These are phyloP conservation scores for Coniella vitis DNA, from an alignment of 2,329 filamentous ascomycete genomes.

Conservation along the genomic window DNA sequence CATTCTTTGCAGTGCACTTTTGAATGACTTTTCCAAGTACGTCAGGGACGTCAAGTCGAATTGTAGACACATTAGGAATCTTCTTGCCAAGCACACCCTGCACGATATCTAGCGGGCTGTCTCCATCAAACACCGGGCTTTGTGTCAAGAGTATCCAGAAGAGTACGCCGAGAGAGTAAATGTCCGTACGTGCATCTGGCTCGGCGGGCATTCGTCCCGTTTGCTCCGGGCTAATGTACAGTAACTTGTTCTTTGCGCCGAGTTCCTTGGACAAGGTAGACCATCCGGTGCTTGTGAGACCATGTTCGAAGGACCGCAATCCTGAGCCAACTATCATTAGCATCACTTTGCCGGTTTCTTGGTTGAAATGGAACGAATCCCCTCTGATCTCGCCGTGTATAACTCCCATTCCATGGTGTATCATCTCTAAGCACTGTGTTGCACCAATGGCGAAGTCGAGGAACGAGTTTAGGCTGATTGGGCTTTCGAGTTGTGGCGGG, in stretches of 20 bases:
- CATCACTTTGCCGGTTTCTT: slow-evolving; percentile 63
- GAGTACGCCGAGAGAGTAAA: slow-evolving; percentile 83
- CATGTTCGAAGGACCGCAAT: slow-evolving; percentile 81
- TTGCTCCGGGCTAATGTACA: slow-evolving; percentile 91
- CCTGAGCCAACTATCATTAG: slow-evolving; percentile 83
- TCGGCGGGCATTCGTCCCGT: slow-evolving; percentile 89
- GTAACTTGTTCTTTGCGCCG: slow-evolving; percentile 80
- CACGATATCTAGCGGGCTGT: slow-evolving; percentile 80
- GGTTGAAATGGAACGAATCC: slow-evolving; percentile 84
- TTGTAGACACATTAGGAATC: slow-evolving; percentile 67
- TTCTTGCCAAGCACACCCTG: slow-evolving; percentile 78
- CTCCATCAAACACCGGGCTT: slow-evolving; percentile 71
- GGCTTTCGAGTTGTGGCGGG: slow-evolving; percentile 42
- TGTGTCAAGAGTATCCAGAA: slow-evolving; percentile 84
- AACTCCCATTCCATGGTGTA: slow-evolving; percentile 83
- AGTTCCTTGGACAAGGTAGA: slow-evolving; percentile 73
- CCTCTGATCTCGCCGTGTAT: slow-evolving; percentile 87
- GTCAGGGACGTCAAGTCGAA: slow-evolving; percentile 78
- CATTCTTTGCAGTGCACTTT: slow-evolving; percentile 85
- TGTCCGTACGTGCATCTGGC: slow-evolving; percentile 86
- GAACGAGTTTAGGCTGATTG: slow-evolving; percentile 68
- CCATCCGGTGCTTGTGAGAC: slow-evolving; percentile 81
- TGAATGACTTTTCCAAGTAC: slow-evolving; percentile 76
- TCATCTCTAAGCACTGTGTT: slow-evolving; percentile 74
- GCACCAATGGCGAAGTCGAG: slow-evolving; percentile 89